Evolutionary conservation across 2,329 filamentous ascomycete species (phyloP), one percentile per base, ranked within the genome.

Genomic region (Alternaria triticimaculans): DNA sequence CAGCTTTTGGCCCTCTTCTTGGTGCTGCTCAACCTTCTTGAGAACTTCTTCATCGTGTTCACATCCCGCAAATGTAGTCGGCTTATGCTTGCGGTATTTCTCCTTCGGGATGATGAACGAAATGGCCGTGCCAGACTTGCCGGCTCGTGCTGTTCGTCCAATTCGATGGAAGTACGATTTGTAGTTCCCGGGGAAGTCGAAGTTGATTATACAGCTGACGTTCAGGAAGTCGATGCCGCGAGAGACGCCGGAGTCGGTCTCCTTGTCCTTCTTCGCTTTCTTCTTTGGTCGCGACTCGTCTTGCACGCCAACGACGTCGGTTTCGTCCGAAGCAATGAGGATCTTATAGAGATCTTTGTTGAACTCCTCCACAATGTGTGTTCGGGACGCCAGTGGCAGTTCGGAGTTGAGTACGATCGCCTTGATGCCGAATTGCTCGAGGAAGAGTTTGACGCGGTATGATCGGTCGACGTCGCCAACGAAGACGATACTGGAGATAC

Each of bases 151-250:
- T 6, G 96, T 99, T 30, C 96, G 90, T 30, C 96, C 96, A 73
- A 99, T 97, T 58, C 96, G 90, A 81, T 99, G 96, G n/a, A 92
- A 96, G 80, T 99, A 99, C 9, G 93, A 97, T 78, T 93, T 96
- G 41, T 93, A 91, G 9, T 90, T 91, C 15, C 89, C 88, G 1
- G 96, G 96, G 15, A 99, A 89, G 80, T 99, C 96, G 79, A 99
- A 99, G 83, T 99, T 99, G 78, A 99, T 89, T 23, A 99, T 94
- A 60, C 74, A 77, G 33, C 74, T 73, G 58, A 99, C 94, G 76
- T 97, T 95, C 75, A 96, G 91, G 84, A 99, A 99, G 81, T 99
- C 96, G 72, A 99, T 96, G 62, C 95, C 96, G 72, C 96, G 89
- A 11, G 94, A 95, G n/a, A 99, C 91, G 18, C 96, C 94, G 74